These are phyloP conservation scores for Pigoraptor vietnamica DNA, from an alignment of 78 protist genomes.

Conservation along the genomic window DNA sequence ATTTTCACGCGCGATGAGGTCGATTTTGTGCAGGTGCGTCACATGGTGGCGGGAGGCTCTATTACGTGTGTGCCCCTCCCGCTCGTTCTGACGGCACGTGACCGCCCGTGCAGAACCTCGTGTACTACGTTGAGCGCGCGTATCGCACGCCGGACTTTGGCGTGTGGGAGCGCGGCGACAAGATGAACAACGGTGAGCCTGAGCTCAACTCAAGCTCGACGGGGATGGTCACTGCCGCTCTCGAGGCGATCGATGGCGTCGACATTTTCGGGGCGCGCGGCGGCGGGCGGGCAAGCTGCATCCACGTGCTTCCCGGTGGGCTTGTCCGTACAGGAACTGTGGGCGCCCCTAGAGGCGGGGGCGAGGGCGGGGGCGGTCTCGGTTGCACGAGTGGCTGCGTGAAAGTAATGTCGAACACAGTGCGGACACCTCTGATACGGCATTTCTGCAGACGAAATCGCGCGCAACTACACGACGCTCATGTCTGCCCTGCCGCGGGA, in stretches of 20 bases:
- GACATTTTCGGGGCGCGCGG: constrained; percentile 29
- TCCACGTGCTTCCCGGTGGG: too few relatives aligned
- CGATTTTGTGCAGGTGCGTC: too few relatives aligned
- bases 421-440: not conserved
- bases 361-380: too few relatives aligned
- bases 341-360: too few relatives aligned
- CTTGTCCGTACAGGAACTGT: too few relatives aligned
- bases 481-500: constrained; percentile 16
- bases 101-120: constrained; percentile 31
- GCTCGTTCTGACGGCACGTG: too few relatives aligned
- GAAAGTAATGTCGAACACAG: too few relatives aligned
- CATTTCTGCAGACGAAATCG: constrained; percentile 22
- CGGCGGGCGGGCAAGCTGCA: too few relatives aligned
- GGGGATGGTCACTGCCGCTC: constrained; percentile 32
- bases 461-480: constrained; percentile 6
- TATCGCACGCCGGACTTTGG: constrained; percentile 43
- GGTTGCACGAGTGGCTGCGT: too few relatives aligned
- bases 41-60: not conserved
- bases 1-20: constrained; percentile 15
- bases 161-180: constrained; percentile 46
- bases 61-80: not conserved
- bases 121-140: constrained; percentile 28
- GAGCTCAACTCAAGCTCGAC: constrained; percentile 33
- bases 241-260: constrained; percentile 19
- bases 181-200: constrained; percentile 26